Evolutionary conservation across 306 rosid species (phyloP).

Genomic region (Acmispon strigosus): DNA sequence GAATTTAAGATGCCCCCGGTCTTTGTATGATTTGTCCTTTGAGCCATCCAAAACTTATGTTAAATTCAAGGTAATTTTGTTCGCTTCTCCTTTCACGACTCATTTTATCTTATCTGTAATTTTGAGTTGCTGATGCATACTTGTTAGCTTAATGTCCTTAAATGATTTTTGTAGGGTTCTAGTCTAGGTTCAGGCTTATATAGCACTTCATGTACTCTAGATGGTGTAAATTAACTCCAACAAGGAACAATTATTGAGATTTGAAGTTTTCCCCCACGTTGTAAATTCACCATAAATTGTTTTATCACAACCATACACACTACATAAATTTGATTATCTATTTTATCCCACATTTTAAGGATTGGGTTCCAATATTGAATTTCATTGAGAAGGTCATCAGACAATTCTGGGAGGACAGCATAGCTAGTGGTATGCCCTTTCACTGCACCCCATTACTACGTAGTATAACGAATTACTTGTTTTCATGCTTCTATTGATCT

Average conservation of each 20-base stretch:
- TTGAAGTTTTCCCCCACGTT: constrained; percentile 6
- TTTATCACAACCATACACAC: background rate
- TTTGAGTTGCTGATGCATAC: background rate
- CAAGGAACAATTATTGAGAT: constrained; percentile 3
- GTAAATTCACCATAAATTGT: background rate
- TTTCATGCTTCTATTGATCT: constrained; percentile 21
- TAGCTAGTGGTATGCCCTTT: constrained; percentile 40
- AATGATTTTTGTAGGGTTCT: constrained; percentile 9
- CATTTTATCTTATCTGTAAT: background rate
- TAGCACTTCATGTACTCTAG: constrained; percentile 7
- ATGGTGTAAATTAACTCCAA: constrained; percentile 17
- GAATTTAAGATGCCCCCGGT: constrained; percentile 71
- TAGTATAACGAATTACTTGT: background rate
- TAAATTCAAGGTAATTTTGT: constrained; percentile 67
- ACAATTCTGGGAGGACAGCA: constrained; percentile 48
- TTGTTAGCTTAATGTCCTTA: background rate
- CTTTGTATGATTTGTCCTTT: constrained; percentile 71
- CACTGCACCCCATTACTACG: constrained; percentile 26
- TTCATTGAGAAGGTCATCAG: constrained; percentile 53
- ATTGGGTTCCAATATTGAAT: constrained; percentile 57
- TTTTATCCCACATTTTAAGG: constrained; percentile 36
- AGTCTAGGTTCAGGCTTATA: constrained; percentile 8
- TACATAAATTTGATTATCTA: constrained; percentile 9
- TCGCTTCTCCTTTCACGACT: constrained; percentile 3
- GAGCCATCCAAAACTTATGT: constrained; percentile 83